phyloP scores from a whole-genome alignment of 148 eudicot species.

The Drosera capensis region DNA sequence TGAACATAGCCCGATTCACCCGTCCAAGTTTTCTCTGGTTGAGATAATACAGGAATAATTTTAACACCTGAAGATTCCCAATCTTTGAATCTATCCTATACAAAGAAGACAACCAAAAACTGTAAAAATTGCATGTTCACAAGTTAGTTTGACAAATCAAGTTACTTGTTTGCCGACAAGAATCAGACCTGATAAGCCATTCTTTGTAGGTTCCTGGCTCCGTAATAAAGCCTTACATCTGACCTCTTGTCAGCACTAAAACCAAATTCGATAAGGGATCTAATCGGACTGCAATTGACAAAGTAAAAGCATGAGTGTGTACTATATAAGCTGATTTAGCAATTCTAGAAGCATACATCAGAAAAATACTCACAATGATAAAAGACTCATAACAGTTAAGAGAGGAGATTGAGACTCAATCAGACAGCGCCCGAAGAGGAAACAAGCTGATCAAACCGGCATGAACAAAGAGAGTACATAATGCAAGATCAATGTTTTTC shows the following conservation, averaged over 20 bases:
- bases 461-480: too few relatives aligned
- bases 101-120: constrained; percentile 4
- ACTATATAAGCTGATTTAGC: constrained; percentile 1
- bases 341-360: too few relatives aligned
- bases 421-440: too few relatives aligned
- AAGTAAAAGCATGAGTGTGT: constrained; percentile 10
- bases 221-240: constrained; percentile 88
- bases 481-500: too few relatives aligned
- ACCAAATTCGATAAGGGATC: constrained; percentile 86
- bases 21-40: constrained; percentile 62
- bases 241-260: constrained; percentile 64
- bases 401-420: too few relatives aligned
- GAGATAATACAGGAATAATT: constrained; percentile 76
- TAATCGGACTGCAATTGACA: constrained; percentile 57
- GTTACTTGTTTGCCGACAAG: not conserved
- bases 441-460: too few relatives aligned
- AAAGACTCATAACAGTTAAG: too few relatives aligned
- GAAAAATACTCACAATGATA: too few relatives aligned
- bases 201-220: constrained; percentile 78
- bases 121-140: not conserved
- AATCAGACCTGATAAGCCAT: constrained; percentile 91
- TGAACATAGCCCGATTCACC: constrained; percentile 89
- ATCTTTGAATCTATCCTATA: constrained; percentile 71
- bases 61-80: constrained; percentile 82
- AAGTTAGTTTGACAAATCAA: constrained; percentile 1